Percentiles rank a stretch among this genome's conserved stretches.
Evolutionary conservation across 495 filamentous ascomycete species (phyloP).

Genomic region (Penicillium nucicola): DNA sequence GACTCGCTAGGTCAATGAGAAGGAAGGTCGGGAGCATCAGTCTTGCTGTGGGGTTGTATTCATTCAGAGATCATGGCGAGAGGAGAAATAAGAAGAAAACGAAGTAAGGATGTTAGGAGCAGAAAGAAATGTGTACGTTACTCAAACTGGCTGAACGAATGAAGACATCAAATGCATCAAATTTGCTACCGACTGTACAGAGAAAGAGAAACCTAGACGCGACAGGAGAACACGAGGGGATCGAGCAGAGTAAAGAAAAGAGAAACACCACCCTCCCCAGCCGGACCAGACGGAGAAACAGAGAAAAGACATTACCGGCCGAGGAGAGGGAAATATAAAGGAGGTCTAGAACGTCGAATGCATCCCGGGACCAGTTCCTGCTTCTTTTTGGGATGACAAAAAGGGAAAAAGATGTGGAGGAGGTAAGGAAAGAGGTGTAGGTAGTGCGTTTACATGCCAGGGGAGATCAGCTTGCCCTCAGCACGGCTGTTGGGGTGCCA

Average conservation of each 20-base stretch:
- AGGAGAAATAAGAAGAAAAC: no score
- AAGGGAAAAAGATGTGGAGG: conserved; percentile 5
- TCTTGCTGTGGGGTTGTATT: no score
- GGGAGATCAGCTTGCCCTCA: conserved; percentile 81
- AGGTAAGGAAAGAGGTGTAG: conserved; percentile 7
- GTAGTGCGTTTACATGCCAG: conserved; percentile 55
- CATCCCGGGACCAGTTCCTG: conserved; percentile 19
- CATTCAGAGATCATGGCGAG: no score
- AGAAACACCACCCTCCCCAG: conserved; percentile 20
- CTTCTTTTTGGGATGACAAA: conserved; percentile 18
- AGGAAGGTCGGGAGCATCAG: background rate
- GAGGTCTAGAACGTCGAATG: conserved; percentile 20
- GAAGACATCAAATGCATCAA: conserved; percentile 32
- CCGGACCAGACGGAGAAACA: conserved; percentile 8
- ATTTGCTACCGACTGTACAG: conserved; percentile 37
- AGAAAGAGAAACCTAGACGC: conserved; percentile 27
- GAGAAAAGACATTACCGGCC: conserved; percentile 15
- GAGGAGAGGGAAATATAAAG: conserved; percentile 10
- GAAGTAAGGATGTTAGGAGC: no score
- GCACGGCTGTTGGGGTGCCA: conserved; percentile 74
- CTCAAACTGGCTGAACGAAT: conserved; percentile 6
- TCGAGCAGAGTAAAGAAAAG: conserved; percentile 22
- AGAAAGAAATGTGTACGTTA: background rate
- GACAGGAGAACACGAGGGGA: conserved; percentile 27
- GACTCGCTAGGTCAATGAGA: background rate